Base-by-base conservation (phyloP, 1,284 basidiomycete species). In the Tylopilus sp. region DNA sequence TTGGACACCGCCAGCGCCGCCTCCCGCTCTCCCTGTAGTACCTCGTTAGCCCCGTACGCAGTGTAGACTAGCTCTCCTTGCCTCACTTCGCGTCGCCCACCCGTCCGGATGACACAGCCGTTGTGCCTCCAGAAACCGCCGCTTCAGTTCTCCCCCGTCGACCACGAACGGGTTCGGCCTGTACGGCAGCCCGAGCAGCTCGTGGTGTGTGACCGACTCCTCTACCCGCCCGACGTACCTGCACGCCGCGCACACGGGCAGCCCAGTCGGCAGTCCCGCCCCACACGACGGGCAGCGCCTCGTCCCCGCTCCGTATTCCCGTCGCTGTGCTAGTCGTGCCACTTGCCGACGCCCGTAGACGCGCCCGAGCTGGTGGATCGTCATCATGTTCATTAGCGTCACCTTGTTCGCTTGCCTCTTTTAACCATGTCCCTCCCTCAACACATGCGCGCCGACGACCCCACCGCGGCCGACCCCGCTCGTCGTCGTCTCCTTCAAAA, bases 41-140 rank as follows among this genome's bases (percentile, higher is more conserved):
- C 57, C 46, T 53, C 39, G 54, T 58, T 52, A 60, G 50, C 45
- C 30, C 5, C 17, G 50, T 54, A 35, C 9, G 29, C 18, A 24
- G 26, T 7, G 26, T 45, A 45, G 39, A 35, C 21, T 48, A 56
- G 28, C 20, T 17, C 41, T 30, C 49, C 53, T 73, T 64, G 60
- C 65, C 58, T 62, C 55, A 51, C 78, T 78, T 64, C 78, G 77
- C 35, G 78, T 78, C 20, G 81, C 75, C 86, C 88, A 91, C 17
- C 80, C 73, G 64, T 93, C 90, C 1, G 91, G 90, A 69, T 93
- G 90, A 45, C 87, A 85, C 26, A 80, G 66, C n/a, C 82, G 74
- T 60, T 92, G 89, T 8, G 85, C 78, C 46, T 77, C 71, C 18
- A 83, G 73, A 62, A 89, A 91, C 26, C 75, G 71, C 21, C 73